A percentile compares a stretch with the other conserved stretches of the same genome.
phyloP scores from a whole-genome alignment of 176 grass and related monocot species.

The Metroxylon sagu region DNA sequence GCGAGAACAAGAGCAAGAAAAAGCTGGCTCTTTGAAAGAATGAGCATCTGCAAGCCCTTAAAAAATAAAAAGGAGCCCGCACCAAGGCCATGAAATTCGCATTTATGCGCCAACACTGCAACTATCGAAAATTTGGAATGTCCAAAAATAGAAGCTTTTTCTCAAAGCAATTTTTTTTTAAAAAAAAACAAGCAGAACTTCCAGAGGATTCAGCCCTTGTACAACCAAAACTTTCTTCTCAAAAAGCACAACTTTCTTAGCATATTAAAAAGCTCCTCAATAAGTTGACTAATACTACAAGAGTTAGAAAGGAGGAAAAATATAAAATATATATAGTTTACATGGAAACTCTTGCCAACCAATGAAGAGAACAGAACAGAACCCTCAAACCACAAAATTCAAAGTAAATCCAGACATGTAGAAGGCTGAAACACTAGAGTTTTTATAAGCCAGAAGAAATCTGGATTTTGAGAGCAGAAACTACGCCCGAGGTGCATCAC shows the following conservation, averaged over 20 bases:
- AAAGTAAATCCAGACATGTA: too few relatives aligned
- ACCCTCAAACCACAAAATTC: too few relatives aligned
- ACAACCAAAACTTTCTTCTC: conserved; percentile 54
- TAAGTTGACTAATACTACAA: too few relatives aligned
- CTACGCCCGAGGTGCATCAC: too few relatives aligned
- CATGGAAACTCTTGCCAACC: too few relatives aligned
- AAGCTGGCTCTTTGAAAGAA: conserved; percentile 1
- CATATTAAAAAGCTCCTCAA: too few relatives aligned
- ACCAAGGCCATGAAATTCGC: neutral
- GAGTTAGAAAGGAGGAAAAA: too few relatives aligned
- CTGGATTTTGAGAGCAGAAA: too few relatives aligned
- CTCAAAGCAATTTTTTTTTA: conserved; percentile 26
- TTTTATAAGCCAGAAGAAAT: too few relatives aligned
- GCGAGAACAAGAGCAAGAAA: neutral
- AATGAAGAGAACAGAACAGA: too few relatives aligned
- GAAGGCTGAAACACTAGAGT: too few relatives aligned
- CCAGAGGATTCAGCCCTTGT: conserved; percentile 14
- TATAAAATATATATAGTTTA: too few relatives aligned
- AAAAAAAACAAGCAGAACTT: conserved; percentile 22
- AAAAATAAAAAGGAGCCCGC: neutral
- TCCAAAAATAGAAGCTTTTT: conserved; percentile 90
- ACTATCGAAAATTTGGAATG: conserved; percentile 66
- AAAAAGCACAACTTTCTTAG: neutral
- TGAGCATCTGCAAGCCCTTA: neutral
- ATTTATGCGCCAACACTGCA: conserved; percentile 8